These are phyloP conservation scores for Clonostachys rhizophaga DNA, from an alignment of 2,329 filamentous ascomycete genomes.

Conservation along the genomic window DNA sequence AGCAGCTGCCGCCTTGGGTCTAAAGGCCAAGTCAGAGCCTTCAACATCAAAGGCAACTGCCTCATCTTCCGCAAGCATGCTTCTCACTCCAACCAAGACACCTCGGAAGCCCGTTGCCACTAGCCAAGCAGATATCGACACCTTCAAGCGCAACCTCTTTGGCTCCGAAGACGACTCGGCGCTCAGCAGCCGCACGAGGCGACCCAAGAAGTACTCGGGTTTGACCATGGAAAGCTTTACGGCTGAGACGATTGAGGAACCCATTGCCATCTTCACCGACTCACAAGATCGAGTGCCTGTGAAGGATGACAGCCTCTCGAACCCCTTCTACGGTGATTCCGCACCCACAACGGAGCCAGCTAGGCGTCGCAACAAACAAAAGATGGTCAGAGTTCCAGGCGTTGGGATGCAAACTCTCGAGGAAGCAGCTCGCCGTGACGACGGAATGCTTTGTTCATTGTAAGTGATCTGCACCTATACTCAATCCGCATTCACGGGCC, in stretches of 20 bases:
- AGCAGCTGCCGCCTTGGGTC: conserved; percentile 35
- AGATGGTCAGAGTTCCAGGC: conserved; percentile 48
- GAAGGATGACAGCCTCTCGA: conserved; percentile 59
- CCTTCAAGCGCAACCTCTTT: conserved; percentile 59
- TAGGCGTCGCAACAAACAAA: conserved; percentile 50
- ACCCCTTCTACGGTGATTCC: conserved; percentile 63
- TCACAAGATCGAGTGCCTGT: conserved; percentile 73
- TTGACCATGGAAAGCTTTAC: conserved; percentile 53
- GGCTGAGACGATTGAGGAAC: conserved; percentile 47
- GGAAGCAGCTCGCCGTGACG: conserved; percentile 57
- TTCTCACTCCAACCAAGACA: conserved; percentile 77
- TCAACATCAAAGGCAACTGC: conserved; percentile 10
- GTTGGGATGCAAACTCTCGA: conserved; percentile 56
- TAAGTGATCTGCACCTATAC: conserved; percentile 40
- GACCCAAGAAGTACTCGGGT: conserved; percentile 50
- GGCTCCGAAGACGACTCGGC: conserved; percentile 47
- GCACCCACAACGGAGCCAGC: conserved; percentile 28
- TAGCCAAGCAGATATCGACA: conserved; percentile 43
- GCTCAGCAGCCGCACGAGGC: conserved; percentile 46
- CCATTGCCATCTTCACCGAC: conserved; percentile 75
- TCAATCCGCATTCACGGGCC: conserved; percentile 2
- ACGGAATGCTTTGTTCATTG: conserved; percentile 76
- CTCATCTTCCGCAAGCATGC: conserved; percentile 43
- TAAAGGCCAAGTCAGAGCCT: conserved; percentile 3
- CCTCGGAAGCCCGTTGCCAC: conserved; percentile 56